phyloP scores from a whole-genome alignment of 2,329 filamentous ascomycete species.

The Sporothrix dimorphospora region DNA sequence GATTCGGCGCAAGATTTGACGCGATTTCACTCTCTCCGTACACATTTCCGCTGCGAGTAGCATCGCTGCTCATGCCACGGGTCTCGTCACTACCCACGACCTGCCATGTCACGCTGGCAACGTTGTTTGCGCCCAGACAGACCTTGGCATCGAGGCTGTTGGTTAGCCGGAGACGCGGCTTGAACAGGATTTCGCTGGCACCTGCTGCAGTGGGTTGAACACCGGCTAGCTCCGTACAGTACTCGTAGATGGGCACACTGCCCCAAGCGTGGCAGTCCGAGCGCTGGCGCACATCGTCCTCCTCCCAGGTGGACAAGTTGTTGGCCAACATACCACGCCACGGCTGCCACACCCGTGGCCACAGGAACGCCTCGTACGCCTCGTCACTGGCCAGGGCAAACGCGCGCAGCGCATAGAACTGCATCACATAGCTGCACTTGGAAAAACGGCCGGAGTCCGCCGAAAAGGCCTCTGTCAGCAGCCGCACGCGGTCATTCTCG shows the following conservation, averaged over 20 bases:
- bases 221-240: conserved; percentile 43
- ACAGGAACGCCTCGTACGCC: conserved; percentile 43
- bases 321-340: conserved; percentile 45
- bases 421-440: conserved; percentile 46
- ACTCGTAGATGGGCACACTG: conserved; percentile 48
- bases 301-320: conserved; percentile 48
- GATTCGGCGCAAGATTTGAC: background rate
- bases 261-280: conserved; percentile 52
- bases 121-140: conserved; percentile 36
- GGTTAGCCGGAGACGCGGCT: conserved; percentile 38
- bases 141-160: conserved; percentile 36
- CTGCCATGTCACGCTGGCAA: conserved; percentile 36
- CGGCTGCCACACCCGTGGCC: conserved; percentile 41
- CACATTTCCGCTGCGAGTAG: background rate
- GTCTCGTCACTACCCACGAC: background rate
- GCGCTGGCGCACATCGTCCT: conserved; percentile 47
- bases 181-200: conserved; percentile 36
- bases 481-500: conserved; percentile 30
- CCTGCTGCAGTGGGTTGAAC: conserved; percentile 33
- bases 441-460: conserved; percentile 37
- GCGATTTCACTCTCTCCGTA: background rate
- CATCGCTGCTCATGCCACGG: background rate
- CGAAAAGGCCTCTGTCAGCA: conserved; percentile 39
- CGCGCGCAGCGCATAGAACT: conserved; percentile 47
- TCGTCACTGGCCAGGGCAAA: conserved; percentile 39